Percentiles rank a stretch among this genome's conserved stretches.
These are phyloP conservation scores for Metarhizium album DNA, from an alignment of 2,329 filamentous ascomycete species.

Conservation along the genomic window DNA sequence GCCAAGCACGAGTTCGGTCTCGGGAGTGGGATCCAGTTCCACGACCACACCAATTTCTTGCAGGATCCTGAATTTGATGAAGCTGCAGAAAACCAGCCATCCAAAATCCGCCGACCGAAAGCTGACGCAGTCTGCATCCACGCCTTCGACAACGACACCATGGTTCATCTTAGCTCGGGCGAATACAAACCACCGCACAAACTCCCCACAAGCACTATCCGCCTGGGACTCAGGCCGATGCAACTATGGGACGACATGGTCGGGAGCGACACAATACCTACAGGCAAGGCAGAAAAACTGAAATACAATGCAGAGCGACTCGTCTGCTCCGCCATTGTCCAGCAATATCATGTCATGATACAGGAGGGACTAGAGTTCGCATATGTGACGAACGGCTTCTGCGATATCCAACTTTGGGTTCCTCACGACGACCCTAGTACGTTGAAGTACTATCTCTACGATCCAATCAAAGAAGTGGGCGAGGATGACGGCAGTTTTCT, in stretches of 20 bases:
- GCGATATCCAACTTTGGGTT: neutral
- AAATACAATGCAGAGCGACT: conserved; percentile 1
- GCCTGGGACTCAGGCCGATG: neutral
- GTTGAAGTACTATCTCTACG: neutral
- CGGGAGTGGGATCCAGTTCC: neutral
- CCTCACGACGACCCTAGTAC: neutral
- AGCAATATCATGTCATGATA: conserved; percentile 6
- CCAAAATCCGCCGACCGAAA: neutral
- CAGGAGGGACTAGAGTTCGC: conserved; percentile 2
- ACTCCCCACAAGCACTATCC: neutral
- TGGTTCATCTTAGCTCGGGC: neutral
- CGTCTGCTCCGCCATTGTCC: conserved; percentile 4
- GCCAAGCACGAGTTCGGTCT: neutral
- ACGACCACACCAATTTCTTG: neutral
- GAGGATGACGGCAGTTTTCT: neutral
- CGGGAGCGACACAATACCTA: neutral
- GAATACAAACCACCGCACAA: conserved; percentile 3
- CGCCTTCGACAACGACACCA: neutral
- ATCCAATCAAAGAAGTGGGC: neutral
- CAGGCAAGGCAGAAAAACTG: neutral
- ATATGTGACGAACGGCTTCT: conserved; percentile 2
- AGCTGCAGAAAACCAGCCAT: neutral
- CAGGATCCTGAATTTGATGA: neutral
- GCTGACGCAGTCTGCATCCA: neutral
- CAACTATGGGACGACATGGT: conserved; percentile 1